Conservation (phyloP, 2,329 filamentous ascomycete genomes). For the Aspergillus versicolor region DNA sequence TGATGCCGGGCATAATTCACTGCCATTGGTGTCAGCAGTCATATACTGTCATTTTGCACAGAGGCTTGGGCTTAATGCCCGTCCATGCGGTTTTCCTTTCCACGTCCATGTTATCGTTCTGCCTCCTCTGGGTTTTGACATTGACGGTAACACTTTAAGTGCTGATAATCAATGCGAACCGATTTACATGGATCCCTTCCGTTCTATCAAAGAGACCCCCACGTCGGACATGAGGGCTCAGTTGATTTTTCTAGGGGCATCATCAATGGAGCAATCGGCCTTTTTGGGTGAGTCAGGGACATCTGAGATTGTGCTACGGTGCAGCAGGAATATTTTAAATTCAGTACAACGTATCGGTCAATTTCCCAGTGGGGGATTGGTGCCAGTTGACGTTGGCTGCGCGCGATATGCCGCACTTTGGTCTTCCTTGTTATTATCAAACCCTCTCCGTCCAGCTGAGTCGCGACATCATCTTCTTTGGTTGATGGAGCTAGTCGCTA, state of each 20-base stretch:
- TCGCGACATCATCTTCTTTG: constrained; percentile 64
- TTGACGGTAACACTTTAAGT: constrained; percentile 52
- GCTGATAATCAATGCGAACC: constrained; percentile 37
- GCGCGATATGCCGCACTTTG: constrained; percentile 73
- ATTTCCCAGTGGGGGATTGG: constrained; percentile 26
- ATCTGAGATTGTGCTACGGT: constrained; percentile 69
- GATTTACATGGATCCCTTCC: constrained; percentile 86
- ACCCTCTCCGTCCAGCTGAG: constrained; percentile 44
- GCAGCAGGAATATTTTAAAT: constrained; percentile 76
- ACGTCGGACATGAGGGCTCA: constrained; percentile 58
- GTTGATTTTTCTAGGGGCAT: constrained; percentile 55
- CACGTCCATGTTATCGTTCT: constrained; percentile 81
- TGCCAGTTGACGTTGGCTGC: constrained; percentile 55
- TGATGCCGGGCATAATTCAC: constrained; percentile 70
- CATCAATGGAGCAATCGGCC: constrained; percentile 37
- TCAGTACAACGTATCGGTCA: constrained; percentile 59
- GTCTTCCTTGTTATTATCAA: constrained; percentile 60
- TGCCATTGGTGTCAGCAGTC: constrained; percentile 81
- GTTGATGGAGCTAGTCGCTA: constrained; percentile 64
- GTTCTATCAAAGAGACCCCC: constrained; percentile 65
- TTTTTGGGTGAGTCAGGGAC: constrained; percentile 66
- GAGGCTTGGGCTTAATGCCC: constrained; percentile 71
- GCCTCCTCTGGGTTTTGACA: constrained; percentile 58
- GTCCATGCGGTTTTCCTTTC: constrained; percentile 77
- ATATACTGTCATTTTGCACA: constrained; percentile 82